A percentile compares a stretch with the other conserved stretches of the same genome.
Conservation (phyloP, 495 filamentous ascomycete species). For the Amniculicola lignicola region DNA sequence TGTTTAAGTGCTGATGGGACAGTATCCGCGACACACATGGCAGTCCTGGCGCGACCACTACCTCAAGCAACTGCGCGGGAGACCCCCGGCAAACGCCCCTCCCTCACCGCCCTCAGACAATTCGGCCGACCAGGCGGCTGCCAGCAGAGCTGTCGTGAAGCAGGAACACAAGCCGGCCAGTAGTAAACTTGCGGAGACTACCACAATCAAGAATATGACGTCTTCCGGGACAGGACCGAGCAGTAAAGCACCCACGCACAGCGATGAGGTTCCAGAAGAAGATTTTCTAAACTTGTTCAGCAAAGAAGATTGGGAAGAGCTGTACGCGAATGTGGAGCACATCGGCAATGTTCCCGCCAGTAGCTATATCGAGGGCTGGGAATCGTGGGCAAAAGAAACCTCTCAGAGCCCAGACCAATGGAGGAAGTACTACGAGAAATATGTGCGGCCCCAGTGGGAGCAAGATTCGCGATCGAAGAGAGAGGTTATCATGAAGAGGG, state of each 20-base stretch:
- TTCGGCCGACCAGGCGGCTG: slow-evolving; percentile 7
- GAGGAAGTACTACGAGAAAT: slow-evolving; percentile 27
- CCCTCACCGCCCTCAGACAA: slow-evolving; percentile 27
- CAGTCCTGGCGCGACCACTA: slow-evolving; percentile 73
- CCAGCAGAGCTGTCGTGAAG: not conserved
- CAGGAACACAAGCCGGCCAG: not conserved
- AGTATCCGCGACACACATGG: slow-evolving; percentile 65
- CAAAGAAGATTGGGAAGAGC: slow-evolving; percentile 23
- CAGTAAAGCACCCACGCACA: not conserved
- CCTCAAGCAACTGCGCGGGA: slow-evolving; percentile 53
- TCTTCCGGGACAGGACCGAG: too few species aligned
- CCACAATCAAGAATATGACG: too few species aligned
- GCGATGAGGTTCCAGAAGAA: not conserved
- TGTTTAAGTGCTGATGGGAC: slow-evolving; percentile 1
- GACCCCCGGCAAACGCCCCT: slow-evolving; percentile 37
- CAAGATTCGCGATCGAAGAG: slow-evolving; percentile 16
- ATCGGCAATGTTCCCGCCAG: not conserved
- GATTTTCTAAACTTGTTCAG: slow-evolving; percentile 1
- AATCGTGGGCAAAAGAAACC: slow-evolving; percentile 10
- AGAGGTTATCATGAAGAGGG: not conserved
- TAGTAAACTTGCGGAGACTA: not conserved
- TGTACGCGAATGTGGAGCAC: slow-evolving; percentile 22
- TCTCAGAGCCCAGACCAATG: slow-evolving; percentile 17
- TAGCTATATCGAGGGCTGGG: slow-evolving; percentile 18
- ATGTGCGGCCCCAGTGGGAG: slow-evolving; percentile 25